Evolutionary conservation across 768 basidiomycete species (phyloP), one percentile per base, ranked within the genome.

Genomic region (Kwoniella mangroviensis): DNA sequence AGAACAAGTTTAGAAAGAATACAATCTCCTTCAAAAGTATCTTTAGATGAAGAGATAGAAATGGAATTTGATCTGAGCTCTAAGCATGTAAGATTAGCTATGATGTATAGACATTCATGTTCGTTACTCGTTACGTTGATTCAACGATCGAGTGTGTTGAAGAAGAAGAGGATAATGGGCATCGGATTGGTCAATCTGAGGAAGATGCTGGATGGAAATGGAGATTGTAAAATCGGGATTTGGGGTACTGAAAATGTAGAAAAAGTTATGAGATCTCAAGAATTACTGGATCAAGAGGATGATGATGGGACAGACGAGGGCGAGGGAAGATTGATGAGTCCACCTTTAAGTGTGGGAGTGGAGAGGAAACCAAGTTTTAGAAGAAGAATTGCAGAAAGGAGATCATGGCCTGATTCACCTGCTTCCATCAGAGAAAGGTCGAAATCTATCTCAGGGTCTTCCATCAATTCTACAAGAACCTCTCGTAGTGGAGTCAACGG

Each of bases 41-140:
- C 34, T 7, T 34, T 41, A 22, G 42, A 59, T 12, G 53, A 57
- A 15, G 63, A 61, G 21, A 26, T 62, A 17, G 75, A 75, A 28
- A 41, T 80, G 43, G 79, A 80, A 21, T 79, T 76, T 75, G 76
- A 75, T 43, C 41, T 79, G 13, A 64, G 62, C 6, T 63, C 73
- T 3, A 45, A 64, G 3, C 72, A 72, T 2, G 75, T 79, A 52
- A 63, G 72, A 22, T 69, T 84, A 19, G 82, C 82, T 1, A 77
- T 81, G 6, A 59, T 80, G 65, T 84, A 83, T 70, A 75, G 82
- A 52, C 82, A 82, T 70, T 81, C 81, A 0, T 81, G 82, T 57
- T 81, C 79, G 0, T 63, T 83, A 17, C 53, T 84, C 17, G 60
- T 84, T 26, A 72, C 74, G 0, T 78, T 84, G 28, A 56, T 75